Conservation (phyloP, 306 rosid genomes). For the Acacia confusa region DNA sequence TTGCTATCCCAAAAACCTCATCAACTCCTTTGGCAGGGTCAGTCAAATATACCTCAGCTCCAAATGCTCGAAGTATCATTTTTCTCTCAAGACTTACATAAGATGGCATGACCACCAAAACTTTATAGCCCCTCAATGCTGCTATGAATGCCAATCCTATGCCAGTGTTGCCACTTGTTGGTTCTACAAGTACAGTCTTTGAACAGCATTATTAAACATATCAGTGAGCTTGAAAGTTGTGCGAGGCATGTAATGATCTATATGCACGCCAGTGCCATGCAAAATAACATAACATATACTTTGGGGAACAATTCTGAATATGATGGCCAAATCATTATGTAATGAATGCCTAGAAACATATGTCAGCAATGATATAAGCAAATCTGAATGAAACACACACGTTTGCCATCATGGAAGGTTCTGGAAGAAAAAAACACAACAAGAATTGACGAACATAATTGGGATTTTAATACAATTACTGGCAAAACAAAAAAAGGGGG, state of each 20-base stretch:
- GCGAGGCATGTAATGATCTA: slow-evolving; percentile 19
- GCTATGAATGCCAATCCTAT: slow-evolving; percentile 79
- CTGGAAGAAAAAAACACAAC: neutral
- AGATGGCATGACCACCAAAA: slow-evolving; percentile 63
- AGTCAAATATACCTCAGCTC: slow-evolving; percentile 72
- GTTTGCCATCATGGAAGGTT: slow-evolving; percentile 2
- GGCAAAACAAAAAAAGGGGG: neutral
- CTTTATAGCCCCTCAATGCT: slow-evolving; percentile 71
- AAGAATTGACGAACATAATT: neutral
- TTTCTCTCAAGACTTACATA: slow-evolving; percentile 66
- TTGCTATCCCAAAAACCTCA: slow-evolving; percentile 55
- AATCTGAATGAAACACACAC: neutral
- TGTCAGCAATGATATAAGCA: slow-evolving; percentile 1
- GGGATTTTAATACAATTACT: neutral
- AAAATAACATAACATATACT: neutral
- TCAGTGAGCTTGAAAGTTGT: slow-evolving; percentile 10
- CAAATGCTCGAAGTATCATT: slow-evolving; percentile 68
- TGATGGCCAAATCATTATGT: neutral
- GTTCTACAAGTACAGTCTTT: slow-evolving; percentile 75
- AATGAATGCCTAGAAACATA: neutral
- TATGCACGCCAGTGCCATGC: neutral
- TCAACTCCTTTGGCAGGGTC: slow-evolving; percentile 60
- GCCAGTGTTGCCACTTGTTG: slow-evolving; percentile 86
- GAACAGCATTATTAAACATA: slow-evolving; percentile 19
- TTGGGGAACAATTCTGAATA: neutral